Base-by-base conservation (phyloP, 1,284 basidiomycete species). In the Tylopilus sp. region DNA sequence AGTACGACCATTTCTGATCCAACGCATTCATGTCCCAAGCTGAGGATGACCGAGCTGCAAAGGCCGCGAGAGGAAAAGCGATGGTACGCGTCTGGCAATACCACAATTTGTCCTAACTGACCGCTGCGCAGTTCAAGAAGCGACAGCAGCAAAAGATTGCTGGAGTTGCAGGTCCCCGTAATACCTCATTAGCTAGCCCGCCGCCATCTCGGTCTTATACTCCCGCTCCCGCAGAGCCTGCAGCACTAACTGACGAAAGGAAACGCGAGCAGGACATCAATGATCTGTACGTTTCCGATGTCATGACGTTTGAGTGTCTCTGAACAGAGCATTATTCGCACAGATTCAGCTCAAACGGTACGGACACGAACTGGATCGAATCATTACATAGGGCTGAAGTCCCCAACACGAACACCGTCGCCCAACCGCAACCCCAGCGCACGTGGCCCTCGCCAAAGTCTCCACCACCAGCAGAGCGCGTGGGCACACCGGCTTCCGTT, bases 11-110 rank as follows among this genome's bases (percentile, higher is more conserved):
- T 45, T 41, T 37, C 31, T 30, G 36, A 51, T 33, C 19, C 46
- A 30, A 18, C 29, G 21, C 16, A 25, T 21, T 47, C 48, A 58
- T 52, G 63, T 52, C 51, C 73, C 78, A 74, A 37, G 74, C 80
- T 26, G 87, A 88, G 9, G 83, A 84, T 49, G 89, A 90, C 54
- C 79, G 88, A 52, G 21, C 21, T 23, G 21, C 81, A 10, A 89
- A 85, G 68, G 80, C 87, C 53, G 89, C 88, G 3, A 78, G 88
- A 55, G 88, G 85, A 49, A 87, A 86, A 66, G 86, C 86, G 41
- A 60, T 91, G 79, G 89, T 89, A 63, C 45, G 58, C 39, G 40
- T 51, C 44, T 25, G 19, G 10, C 40, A 5, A 26, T 13, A 49
- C 43, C 41, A 44, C 44, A 31, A 23, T 13, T 52, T 42, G 46